A percentile compares a stretch with the other conserved stretches of the same genome.
phyloP scores from a whole-genome alignment of 2,329 filamentous ascomycete species.

The Paecilomyces formosus region DNA sequence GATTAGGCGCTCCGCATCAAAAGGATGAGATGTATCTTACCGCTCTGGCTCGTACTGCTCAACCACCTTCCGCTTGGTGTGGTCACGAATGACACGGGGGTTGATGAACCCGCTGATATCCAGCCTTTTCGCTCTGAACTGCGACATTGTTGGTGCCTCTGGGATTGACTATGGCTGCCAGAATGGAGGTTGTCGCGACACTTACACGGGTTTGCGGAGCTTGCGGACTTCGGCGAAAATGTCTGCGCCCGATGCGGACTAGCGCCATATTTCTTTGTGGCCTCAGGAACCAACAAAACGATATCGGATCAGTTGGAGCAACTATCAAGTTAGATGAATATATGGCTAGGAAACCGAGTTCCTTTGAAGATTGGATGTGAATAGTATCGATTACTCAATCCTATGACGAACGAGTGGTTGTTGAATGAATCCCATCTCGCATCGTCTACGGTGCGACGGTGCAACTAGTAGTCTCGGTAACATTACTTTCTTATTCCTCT shows the following conservation, averaged over 20 bases:
- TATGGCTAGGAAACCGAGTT: not conserved
- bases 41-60: conserved; percentile 80
- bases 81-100: conserved; percentile 79
- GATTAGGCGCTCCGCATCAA: not conserved
- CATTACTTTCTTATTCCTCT: not conserved
- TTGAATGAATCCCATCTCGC: not conserved
- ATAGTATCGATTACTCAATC: not conserved
- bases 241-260: conserved; percentile 16
- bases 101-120: conserved; percentile 86
- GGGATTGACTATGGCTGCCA: conserved; percentile 5
- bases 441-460: not conserved
- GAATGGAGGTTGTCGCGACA: conserved; percentile 4
- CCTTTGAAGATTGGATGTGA: not conserved
- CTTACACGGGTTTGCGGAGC: conserved; percentile 14
- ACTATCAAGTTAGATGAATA: not conserved
- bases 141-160: conserved; percentile 55
- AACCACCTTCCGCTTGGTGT: conserved; percentile 93
- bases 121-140: conserved; percentile 84
- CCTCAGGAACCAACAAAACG: not conserved
- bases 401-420: not conserved
- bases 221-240: conserved; percentile 10
- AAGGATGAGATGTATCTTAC: conserved; percentile 40
- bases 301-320: not conserved
- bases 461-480: not conserved
- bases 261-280: conserved; percentile 8